A percentile compares a stretch with the other conserved stretches of the same genome.
Evolutionary conservation across 257 asterid genomes (phyloP).

Genomic region (Rauvolfia tetraphylla): DNA sequence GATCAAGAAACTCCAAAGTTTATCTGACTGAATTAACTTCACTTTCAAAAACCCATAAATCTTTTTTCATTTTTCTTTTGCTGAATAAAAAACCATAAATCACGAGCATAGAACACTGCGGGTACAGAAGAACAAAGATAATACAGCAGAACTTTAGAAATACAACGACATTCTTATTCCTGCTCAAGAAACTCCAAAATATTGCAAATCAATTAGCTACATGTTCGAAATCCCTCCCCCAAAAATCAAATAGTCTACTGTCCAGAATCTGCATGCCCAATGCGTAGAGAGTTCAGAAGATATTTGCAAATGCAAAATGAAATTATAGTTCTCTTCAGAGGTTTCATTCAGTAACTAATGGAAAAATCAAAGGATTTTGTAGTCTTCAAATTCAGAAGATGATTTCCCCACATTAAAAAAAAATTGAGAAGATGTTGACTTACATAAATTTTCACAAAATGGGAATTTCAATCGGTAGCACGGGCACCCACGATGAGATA

Average conservation of each 20-base stretch:
- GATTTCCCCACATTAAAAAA: too few species aligned
- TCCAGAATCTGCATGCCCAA: background rate
- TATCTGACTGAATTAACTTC: background rate
- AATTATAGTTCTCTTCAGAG: background rate
- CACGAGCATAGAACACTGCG: background rate
- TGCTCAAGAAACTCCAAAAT: background rate
- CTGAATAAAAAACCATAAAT: too few species aligned
- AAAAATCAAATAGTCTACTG: background rate
- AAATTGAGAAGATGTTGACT: background rate
- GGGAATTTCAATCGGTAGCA: background rate
- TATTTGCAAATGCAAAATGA: background rate
- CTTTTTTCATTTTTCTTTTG: too few species aligned
- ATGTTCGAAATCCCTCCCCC: background rate
- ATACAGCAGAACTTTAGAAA: background rate
- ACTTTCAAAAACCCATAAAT: background rate
- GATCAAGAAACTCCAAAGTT: background rate
- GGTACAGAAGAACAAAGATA: background rate
- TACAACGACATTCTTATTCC: background rate
- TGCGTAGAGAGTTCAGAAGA: background rate
- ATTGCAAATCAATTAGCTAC: background rate
- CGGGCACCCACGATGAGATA: background rate
- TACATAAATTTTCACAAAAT: background rate
- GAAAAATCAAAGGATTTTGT: background rate
- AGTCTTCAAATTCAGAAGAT: too few species aligned
- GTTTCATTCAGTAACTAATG: background rate